Base-by-base conservation (phyloP, 2,329 filamentous ascomycete species). In the Coniella lustricola region DNA sequence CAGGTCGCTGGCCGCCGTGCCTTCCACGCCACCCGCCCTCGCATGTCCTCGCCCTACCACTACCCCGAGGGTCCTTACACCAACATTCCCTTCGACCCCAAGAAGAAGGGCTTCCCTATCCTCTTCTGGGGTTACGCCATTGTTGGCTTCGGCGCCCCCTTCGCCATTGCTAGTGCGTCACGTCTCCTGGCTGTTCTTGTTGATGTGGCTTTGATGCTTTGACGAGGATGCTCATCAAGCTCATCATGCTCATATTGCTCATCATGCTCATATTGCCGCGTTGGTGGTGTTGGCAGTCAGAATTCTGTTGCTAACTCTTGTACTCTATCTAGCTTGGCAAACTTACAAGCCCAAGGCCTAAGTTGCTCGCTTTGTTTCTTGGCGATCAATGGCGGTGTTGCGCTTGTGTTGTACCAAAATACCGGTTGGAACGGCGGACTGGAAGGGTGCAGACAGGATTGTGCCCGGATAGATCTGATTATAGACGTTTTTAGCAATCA, bases 1-100 rank as follows among this genome's bases (percentile, higher is more conserved):
- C 55, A 57, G 46, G 55, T 60, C 52, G 57, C 57, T 54, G 79
- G 84, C 79, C 89, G 90, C 76, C 90, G 93, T 71, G 89, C 85
- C 74, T 96, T 98, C 85, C 85, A 90, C 71, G 82, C 88, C 64
- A 94, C 91, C 68, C 87, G 88, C 54, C 56, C 85, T 67, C 89
- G 87, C 70, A 74, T 95, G 67, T 81, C 77, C 62, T 94, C 88
- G 67, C 90, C 90, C 56, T 96, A 95, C 84, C 93, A 98, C 79
- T 98, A 98, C 77, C 85, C 91, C 61, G 91, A 97, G 77, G 93
- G 91, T 57, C 87, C 91, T 64, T 86, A 89, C 72, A 84, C 79
- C 77, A 97, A 96, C 81, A 73, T 98, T 58, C 93, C 93, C 59
- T 98, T 98, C 83, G 95, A 98, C 79, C 87, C 93, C 59, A 78